phyloP scores from a whole-genome alignment of 163 green algal species.

The Smithsoniella earleae region DNA sequence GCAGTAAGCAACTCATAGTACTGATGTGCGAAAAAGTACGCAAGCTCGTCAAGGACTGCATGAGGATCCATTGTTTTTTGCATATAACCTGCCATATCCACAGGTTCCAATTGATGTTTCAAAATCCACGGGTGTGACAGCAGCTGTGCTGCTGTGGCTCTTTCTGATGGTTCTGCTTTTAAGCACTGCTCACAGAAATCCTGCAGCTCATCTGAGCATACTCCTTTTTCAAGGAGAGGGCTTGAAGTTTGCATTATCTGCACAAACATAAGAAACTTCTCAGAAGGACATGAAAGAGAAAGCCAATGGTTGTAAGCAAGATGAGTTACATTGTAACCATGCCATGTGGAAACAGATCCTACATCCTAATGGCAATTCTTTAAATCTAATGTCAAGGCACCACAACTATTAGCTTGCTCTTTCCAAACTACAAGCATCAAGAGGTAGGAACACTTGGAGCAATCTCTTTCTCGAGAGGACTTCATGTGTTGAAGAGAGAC shows the following conservation, averaged over 20 bases:
- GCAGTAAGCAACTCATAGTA: constrained; percentile 52
- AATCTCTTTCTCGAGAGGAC: no score
- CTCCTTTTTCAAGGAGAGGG: constrained; percentile 19
- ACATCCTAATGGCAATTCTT: no score
- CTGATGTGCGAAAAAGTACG: constrained; percentile 49
- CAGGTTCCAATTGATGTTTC: constrained; percentile 33
- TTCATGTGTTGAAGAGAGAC: no score
- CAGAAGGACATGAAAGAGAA: background rate
- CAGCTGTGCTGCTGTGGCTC: constrained; percentile 60
- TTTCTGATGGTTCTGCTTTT: constrained; percentile 59
- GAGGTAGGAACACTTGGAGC: no score
- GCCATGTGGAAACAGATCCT: no score
- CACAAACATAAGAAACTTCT: background rate
- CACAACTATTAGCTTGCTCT: no score
- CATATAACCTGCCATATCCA: constrained; percentile 49
- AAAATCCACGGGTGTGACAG: constrained; percentile 69
- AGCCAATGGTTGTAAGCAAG: background rate
- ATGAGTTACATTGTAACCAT: background rate
- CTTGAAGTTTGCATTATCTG: background rate
- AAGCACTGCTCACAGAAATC: constrained; percentile 74
- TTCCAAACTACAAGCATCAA: no score
- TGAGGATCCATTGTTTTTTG: constrained; percentile 45
- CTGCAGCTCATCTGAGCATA: constrained; percentile 55
- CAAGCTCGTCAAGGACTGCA: constrained; percentile 48
- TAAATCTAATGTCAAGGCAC: background rate